Evolutionary conservation across 768 basidiomycete species (phyloP), one percentile per base, ranked within the genome.

Genomic region (Suillus ampliporus): DNA sequence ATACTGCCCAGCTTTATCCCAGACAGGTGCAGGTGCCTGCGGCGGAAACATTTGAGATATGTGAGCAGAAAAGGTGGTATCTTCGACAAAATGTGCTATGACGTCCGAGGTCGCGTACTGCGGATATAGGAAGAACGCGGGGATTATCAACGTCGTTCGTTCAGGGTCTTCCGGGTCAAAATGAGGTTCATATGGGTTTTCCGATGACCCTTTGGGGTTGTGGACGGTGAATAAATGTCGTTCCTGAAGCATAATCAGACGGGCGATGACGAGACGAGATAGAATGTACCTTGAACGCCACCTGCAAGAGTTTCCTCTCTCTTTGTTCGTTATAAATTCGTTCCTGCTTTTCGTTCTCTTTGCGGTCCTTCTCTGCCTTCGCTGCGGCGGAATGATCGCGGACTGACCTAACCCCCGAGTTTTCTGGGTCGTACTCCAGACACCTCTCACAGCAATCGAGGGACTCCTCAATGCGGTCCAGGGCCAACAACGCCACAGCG

Each of bases 51-150:
- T 96, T 17, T 81, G 77, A 21, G 82, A 79, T 4, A 98, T 80
- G 66, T 95, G 92, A 44, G 87, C 87, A 9, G 82, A 80, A 74
- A 99, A 95, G 3, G 93, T 84, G 2, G 92, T 89, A 65, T 90
- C 86, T 74, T 98, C 96, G 66, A 87, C 82, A 76, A 97, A 98
- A 56, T 89, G 83, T 15, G 90, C 82, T 66, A 98, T 91, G 62
- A 96, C 83, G 76, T 99, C 97, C 34, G 96, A 94, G 6, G 87
- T 94, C 13, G 89, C 86, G 66, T 95, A 83, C 72, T 94, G 89
- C 7, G 97, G 97, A 76, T 98, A 97, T 64, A 98, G 83, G 77
- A 99, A 91, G 80, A 97, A 93, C 46, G 91, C 89, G 2, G 97
- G 97, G 72, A 97, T 74, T 64, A 97, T 76, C 14, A 97, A 82